Evolutionary conservation across 129 eudicot species (phyloP).

Genomic region (Arctium lappa): DNA sequence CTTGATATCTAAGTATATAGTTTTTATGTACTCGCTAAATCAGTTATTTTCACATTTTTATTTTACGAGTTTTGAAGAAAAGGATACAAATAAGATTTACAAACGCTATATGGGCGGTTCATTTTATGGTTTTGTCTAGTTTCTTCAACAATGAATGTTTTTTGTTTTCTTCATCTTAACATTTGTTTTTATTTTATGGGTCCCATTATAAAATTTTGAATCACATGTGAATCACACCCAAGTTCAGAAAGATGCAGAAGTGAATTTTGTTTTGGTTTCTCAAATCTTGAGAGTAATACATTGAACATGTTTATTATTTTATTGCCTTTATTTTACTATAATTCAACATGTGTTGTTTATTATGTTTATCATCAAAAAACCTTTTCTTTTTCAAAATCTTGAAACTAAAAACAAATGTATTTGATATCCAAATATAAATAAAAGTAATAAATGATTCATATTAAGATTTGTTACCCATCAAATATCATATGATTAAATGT

Average conservation of each 20-base stretch:
- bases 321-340: neutral
- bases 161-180: neutral
- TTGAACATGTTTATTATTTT: neutral
- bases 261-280: constrained; percentile 18
- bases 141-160: neutral
- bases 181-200: neutral
- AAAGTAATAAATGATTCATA: neutral
- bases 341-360: neutral
- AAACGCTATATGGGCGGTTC: neutral
- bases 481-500: neutral
- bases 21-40: neutral
- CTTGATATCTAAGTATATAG: neutral
- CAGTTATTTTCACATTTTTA: neutral
- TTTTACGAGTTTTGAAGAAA: neutral
- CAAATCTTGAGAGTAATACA: neutral
- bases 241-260: neutral
- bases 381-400: neutral
- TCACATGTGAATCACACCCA: constrained; percentile 1
- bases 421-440: neutral
- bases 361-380: neutral
- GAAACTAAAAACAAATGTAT: neutral
- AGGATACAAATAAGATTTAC: neutral
- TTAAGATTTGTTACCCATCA: neutral
- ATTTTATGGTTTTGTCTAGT: neutral
- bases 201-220: constrained; percentile 11